These are phyloP conservation scores for Botrytis sinoallii DNA, from an alignment of 2,329 filamentous ascomycete genomes.

Conservation along the genomic window DNA sequence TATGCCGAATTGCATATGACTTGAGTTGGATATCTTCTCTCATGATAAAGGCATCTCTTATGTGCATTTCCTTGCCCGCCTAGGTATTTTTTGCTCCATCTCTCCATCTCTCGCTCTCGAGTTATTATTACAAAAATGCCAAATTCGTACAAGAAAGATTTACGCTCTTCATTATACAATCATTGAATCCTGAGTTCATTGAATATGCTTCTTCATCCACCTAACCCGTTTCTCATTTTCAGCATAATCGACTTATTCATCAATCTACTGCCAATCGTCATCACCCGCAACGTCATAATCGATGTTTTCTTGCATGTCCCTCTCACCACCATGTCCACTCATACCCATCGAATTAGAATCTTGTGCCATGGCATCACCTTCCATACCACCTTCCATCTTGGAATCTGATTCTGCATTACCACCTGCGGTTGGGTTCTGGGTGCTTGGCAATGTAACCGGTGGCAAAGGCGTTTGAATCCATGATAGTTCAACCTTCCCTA, in stretches of 20 bases:
- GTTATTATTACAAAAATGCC: constrained; percentile 14
- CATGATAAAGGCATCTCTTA: neutral
- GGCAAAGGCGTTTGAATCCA: constrained; percentile 51
- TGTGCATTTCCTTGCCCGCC: neutral
- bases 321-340: constrained; percentile 22
- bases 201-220: neutral
- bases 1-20: neutral
- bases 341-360: constrained; percentile 23
- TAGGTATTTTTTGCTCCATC: neutral
- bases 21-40: neutral
- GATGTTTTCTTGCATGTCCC: constrained; percentile 31
- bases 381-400: constrained; percentile 30
- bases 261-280: constrained; percentile 36
- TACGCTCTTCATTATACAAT: neutral
- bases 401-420: constrained; percentile 11
- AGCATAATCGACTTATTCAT: neutral
- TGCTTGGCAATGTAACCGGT: constrained; percentile 26
- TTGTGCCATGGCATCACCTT: constrained; percentile 36
- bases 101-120: neutral
- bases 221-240: neutral
- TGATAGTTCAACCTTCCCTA: constrained; percentile 61
- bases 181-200: neutral
- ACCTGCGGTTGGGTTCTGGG: constrained; percentile 5
- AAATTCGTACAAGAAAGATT: neutral
- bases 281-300: constrained; percentile 45